These are phyloP conservation scores for Eucalyptus grandis DNA, from an alignment of 345 rosid genomes.

Conservation along the genomic window DNA sequence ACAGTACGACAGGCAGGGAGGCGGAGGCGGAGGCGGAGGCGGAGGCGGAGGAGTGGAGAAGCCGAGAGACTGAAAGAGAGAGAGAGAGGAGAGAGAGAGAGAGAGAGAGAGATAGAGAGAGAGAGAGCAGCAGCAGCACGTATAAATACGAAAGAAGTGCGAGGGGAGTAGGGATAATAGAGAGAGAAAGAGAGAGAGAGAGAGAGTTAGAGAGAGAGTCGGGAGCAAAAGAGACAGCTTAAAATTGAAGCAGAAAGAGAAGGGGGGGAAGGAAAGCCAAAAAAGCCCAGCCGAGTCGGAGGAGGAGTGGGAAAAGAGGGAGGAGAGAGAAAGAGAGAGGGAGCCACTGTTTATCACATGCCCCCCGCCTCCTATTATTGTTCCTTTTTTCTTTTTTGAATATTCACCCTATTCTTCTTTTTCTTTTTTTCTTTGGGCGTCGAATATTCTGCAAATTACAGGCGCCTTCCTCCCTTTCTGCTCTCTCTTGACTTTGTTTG, in stretches of 20 bases:
- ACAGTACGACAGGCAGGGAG: conserved; percentile 15
- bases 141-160: background rate
- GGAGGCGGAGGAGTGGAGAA: background rate
- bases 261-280: background rate
- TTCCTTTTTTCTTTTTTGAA: background rate
- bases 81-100: conserved; percentile 12
- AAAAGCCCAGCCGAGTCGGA: background rate
- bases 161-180: background rate
- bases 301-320: too few species aligned
- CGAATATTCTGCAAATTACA: background rate
- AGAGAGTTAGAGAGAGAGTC: background rate
- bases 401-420: background rate
- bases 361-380: background rate
- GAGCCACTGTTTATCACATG: background rate
- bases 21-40: background rate
- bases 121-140: background rate
- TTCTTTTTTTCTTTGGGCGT: background rate
- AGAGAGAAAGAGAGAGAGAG: background rate
- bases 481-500: background rate
- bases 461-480: background rate
- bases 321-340: accelerated
- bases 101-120: background rate
- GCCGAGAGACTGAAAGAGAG: conserved; percentile 9
- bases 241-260: conserved; percentile 56
- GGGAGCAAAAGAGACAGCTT: conserved; percentile 51